phyloP scores from a whole-genome alignment of 2,329 filamentous ascomycete genomes.

The Talaromyces sp. region DNA sequence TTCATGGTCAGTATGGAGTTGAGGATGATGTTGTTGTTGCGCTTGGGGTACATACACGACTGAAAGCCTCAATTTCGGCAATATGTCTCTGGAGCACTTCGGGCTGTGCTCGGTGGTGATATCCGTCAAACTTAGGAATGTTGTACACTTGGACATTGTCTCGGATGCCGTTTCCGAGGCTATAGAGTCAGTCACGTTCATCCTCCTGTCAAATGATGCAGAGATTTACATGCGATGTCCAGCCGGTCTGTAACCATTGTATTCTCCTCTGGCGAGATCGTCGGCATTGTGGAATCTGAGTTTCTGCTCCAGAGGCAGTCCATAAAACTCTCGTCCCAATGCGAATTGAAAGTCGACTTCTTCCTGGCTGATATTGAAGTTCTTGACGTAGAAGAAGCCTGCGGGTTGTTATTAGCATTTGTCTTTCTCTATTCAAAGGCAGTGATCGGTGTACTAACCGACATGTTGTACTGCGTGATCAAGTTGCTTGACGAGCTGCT shows the following conservation, averaged over 20 bases:
- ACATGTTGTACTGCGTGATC: slow-evolving; percentile 52
- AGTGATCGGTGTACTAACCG: slow-evolving; percentile 23
- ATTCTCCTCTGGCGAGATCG: slow-evolving; percentile 51
- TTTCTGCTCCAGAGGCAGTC: slow-evolving; percentile 56
- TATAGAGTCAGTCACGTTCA: slow-evolving; percentile 15
- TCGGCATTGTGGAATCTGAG: slow-evolving; percentile 49
- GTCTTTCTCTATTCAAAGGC: no score
- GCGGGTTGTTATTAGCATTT: background rate
- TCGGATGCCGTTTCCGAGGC: slow-evolving; percentile 40
- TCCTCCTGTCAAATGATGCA: background rate
- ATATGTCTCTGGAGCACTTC: slow-evolving; percentile 49
- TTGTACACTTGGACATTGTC: slow-evolving; percentile 61
- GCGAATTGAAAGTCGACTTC: slow-evolving; percentile 60
- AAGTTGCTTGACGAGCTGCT: slow-evolving; percentile 52
- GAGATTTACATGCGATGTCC: slow-evolving; percentile 37
- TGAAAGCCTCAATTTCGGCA: slow-evolving; percentile 55
- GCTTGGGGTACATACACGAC: background rate
- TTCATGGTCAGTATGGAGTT: no score
- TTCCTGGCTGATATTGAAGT: slow-evolving; percentile 59
- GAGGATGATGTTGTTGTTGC: background rate
- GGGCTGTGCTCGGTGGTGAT: slow-evolving; percentile 47
- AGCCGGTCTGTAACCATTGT: slow-evolving; percentile 55
- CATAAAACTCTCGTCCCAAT: slow-evolving; percentile 57
- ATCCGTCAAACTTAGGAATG: slow-evolving; percentile 55
- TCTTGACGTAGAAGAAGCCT: slow-evolving; percentile 62